These are phyloP conservation scores for Theobroma grandiflorum DNA, from an alignment of 441 rosid species.

Conservation along the genomic window DNA sequence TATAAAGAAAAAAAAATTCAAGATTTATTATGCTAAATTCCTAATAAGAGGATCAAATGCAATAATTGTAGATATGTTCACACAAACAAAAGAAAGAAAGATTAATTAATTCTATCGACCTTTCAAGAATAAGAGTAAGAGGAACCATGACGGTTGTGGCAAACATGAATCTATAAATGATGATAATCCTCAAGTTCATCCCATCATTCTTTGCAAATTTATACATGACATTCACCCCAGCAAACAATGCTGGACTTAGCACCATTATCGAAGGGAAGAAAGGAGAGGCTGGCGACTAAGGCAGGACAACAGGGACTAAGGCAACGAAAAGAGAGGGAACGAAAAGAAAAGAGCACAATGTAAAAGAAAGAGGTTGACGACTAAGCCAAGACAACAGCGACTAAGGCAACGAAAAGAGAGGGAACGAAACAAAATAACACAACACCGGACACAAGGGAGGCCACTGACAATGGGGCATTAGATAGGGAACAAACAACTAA, in stretches of 20 bases:
- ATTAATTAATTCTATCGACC: constrained; percentile 22
- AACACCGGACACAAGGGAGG: too few species aligned
- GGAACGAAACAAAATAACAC: too few species aligned
- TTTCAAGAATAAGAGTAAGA: constrained; percentile 49
- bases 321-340: too few species aligned
- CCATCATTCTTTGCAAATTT: constrained; percentile 50
- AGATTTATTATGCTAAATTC: background rate
- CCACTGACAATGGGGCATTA: too few species aligned
- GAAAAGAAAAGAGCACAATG: too few species aligned
- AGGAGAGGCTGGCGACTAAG: too few species aligned
- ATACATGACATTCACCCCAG: constrained; percentile 45
- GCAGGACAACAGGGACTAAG: too few species aligned
- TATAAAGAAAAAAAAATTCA: background rate
- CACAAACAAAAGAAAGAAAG: background rate
- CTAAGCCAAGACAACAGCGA: too few species aligned
- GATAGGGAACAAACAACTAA: too few species aligned
- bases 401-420: too few species aligned
- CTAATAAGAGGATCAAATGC: background rate
- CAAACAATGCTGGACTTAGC: constrained; percentile 40
- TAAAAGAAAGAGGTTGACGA: too few species aligned
- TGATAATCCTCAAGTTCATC: constrained; percentile 45
- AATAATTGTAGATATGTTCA: background rate
- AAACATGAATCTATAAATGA: constrained; percentile 51
- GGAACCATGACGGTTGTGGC: constrained; percentile 51
- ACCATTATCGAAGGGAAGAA: too few species aligned